These are phyloP conservation scores for Xylariaceae sp. DNA, from an alignment of 2,329 filamentous ascomycete species.

Conservation along the genomic window DNA sequence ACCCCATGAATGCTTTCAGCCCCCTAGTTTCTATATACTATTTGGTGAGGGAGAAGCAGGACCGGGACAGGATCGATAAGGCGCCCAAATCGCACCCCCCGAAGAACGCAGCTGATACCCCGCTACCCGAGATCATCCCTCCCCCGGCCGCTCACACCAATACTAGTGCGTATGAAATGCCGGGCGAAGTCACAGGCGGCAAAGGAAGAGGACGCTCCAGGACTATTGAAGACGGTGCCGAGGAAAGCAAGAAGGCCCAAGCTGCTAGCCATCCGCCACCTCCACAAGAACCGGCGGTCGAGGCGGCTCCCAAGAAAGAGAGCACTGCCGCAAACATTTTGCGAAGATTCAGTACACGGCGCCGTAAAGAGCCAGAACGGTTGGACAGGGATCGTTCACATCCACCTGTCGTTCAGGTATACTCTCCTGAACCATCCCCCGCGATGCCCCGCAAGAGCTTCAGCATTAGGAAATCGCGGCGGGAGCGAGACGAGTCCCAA, in stretches of 20 bases:
- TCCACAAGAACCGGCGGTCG: constrained; percentile 54
- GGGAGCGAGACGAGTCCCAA: constrained; percentile 49
- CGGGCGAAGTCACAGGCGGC: constrained; percentile 82
- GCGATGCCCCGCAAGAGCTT: constrained; percentile 78
- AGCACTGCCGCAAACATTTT: constrained; percentile 80
- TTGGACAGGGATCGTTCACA: constrained; percentile 62
- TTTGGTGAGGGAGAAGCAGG: constrained; percentile 89
- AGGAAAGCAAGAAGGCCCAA: constrained; percentile 65
- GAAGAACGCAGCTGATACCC: constrained; percentile 41
- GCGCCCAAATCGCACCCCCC: constrained; percentile 29
- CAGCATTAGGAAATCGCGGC: constrained; percentile 64
- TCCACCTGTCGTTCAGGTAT: constrained; percentile 72
- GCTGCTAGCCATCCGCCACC: constrained; percentile 42
- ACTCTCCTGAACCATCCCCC: constrained; percentile 65
- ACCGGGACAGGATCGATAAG: constrained; percentile 59
- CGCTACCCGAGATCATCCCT: constrained; percentile 69
- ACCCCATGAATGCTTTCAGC: constrained; percentile 90
- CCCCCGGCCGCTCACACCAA: constrained; percentile 91
- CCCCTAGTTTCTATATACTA: constrained; percentile 93
- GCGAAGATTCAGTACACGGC: constrained; percentile 85
- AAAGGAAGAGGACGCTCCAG: constrained; percentile 79
- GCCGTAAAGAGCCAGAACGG: constrained; percentile 63
- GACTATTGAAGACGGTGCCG: constrained; percentile 85
- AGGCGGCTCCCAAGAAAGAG: constrained; percentile 71
- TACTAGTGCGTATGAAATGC: constrained; percentile 76